Conservation (phyloP, 192 early-diverging fungal species). For the Entomortierella beljakovae region DNA sequence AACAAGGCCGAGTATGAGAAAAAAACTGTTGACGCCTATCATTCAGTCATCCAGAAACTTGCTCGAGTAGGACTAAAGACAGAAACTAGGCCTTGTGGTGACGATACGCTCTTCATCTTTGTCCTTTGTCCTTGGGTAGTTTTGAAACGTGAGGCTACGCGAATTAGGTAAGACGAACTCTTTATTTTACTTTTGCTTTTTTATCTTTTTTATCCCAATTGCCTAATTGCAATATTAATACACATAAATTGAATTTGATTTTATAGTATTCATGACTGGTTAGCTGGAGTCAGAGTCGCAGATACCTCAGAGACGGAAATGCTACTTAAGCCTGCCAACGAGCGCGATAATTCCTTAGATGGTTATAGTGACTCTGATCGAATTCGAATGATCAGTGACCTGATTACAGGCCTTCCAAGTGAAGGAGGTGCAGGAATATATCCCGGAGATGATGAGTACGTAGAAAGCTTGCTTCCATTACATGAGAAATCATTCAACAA, state of each 20-base stretch:
- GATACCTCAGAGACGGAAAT: slow-evolving; percentile 41
- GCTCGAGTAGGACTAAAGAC: slow-evolving; percentile 68
- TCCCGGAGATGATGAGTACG: slow-evolving; percentile 60
- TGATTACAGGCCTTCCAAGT: slow-evolving; percentile 65
- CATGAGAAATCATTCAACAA: slow-evolving; percentile 85
- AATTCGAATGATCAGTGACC: slow-evolving; percentile 69
- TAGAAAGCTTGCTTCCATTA: slow-evolving; percentile 80
- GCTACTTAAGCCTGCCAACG: slow-evolving; percentile 24
- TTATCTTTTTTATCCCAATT: not conserved
- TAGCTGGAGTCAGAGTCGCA: slow-evolving; percentile 69
- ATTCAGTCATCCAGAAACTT: slow-evolving; percentile 65
- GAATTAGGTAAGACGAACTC: slow-evolving; percentile 47
- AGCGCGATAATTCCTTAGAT: slow-evolving; percentile 35
- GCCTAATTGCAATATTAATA: not conserved
- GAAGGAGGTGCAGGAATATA: slow-evolving; percentile 76
- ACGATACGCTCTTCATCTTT: slow-evolving; percentile 71
- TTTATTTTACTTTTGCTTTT: not conserved
- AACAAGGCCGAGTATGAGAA: slow-evolving; percentile 36
- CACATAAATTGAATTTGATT: slow-evolving; percentile 3
- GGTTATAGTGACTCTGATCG: slow-evolving; percentile 62
- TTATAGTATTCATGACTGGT: slow-evolving; percentile 77
- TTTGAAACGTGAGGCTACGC: slow-evolving; percentile 60
- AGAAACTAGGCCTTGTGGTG: slow-evolving; percentile 68
- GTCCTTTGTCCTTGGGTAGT: slow-evolving; percentile 70
- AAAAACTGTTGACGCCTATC: slow-evolving; percentile 59